These are phyloP conservation scores for Batkoa obscura DNA, from an alignment of 371 early-diverging fungal species.

Conservation along the genomic window DNA sequence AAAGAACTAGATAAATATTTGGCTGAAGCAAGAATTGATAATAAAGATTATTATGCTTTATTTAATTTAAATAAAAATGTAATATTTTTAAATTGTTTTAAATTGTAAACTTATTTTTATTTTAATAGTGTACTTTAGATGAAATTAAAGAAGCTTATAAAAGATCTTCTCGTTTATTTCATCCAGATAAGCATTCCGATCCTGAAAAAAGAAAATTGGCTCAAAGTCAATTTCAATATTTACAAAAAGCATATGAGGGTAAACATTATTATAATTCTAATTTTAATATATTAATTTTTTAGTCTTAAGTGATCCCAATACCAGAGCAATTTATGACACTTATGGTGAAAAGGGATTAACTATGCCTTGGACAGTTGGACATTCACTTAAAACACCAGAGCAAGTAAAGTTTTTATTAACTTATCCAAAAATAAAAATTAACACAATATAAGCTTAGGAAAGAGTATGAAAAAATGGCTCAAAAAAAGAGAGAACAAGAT, in stretches of 20 bases:
- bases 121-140: conserved; percentile 50
- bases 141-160: conserved; percentile 73
- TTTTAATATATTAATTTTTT: not conserved
- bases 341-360: conserved; percentile 75
- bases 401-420: conserved; percentile 27
- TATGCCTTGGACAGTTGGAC: conserved; percentile 56
- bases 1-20: not conserved
- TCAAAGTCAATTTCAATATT: conserved; percentile 54
- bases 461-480: conserved; percentile 61
- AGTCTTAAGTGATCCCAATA: conserved; percentile 65
- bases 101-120: conserved; percentile 1
- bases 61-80: not conserved
- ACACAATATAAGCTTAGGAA: conserved; percentile 33
- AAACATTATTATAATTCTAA: conserved; percentile 10
- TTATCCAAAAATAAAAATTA: not conserved
- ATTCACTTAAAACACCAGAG: conserved; percentile 52
- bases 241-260: conserved; percentile 81
- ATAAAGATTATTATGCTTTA: not conserved
- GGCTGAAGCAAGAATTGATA: not conserved
- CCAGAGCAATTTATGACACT: conserved; percentile 75
- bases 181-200: conserved; percentile 69
- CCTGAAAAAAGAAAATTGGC: conserved; percentile 31
- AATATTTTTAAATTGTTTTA: conserved; percentile 3
- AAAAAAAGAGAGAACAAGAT: conserved; percentile 47
- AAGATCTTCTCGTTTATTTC: conserved; percentile 60